Evolutionary conservation across 257 asterid species (phyloP).

Genomic region (Leptodermis oblonga): DNA sequence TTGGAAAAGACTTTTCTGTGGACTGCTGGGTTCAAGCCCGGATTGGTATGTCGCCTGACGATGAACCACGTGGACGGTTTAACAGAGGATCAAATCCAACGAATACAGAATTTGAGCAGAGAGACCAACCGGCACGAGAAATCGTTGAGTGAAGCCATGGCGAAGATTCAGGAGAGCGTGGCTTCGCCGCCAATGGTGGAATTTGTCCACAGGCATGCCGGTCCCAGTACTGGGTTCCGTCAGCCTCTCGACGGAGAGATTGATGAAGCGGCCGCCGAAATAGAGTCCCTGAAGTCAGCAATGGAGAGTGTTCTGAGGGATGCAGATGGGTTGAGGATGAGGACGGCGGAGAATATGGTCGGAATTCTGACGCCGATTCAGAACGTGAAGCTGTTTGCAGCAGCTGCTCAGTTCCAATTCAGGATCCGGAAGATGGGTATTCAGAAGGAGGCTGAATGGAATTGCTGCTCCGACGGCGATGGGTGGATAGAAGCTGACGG

Average conservation of each 20-base stretch:
- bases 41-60: constrained; percentile 27
- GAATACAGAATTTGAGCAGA: constrained; percentile 19
- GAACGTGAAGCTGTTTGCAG: constrained; percentile 37
- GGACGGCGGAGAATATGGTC: constrained; percentile 36
- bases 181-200: constrained; percentile 43
- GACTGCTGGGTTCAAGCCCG: constrained; percentile 52
- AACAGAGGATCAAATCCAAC: constrained; percentile 23
- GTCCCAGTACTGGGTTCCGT: background rate
- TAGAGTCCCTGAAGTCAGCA: constrained; percentile 28
- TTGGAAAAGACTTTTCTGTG: constrained; percentile 47
- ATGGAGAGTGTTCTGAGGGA: constrained; percentile 32
- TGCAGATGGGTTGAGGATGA: constrained; percentile 46
- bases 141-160: constrained; percentile 35
- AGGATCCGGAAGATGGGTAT: constrained; percentile 25
- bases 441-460: constrained; percentile 25
- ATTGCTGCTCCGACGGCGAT: background rate
- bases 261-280: constrained; percentile 17
- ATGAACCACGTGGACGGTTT: constrained; percentile 24
- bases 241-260: constrained; percentile 8
- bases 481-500: constrained; percentile 1
- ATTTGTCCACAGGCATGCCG: constrained; percentile 10
- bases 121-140: constrained; percentile 32
- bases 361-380: constrained; percentile 38
- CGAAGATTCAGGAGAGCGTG: constrained; percentile 49
- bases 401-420: constrained; percentile 29